phyloP scores from a whole-genome alignment of 2,329 filamentous ascomycete species.

The Aspergillus jensenii region DNA sequence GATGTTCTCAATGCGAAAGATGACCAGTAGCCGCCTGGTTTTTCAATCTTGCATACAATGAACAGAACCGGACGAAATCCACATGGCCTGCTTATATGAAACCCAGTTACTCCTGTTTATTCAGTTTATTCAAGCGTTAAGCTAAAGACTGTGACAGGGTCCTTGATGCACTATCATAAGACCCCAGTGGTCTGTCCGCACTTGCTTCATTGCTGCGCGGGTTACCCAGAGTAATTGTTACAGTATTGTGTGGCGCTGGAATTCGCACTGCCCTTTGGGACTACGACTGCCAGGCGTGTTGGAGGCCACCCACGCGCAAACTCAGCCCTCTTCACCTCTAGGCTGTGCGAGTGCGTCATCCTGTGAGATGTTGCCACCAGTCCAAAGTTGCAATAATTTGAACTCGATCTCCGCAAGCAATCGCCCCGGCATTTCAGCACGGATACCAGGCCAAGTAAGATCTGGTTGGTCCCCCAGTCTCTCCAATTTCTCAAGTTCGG shows the following conservation, averaged over 20 bases:
- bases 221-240: background rate
- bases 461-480: conserved; percentile 25
- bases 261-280: background rate
- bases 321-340: background rate
- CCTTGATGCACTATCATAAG: background rate
- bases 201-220: background rate
- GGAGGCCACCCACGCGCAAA: background rate
- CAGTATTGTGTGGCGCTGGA: background rate
- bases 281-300: background rate
- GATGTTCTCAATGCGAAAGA: conserved; percentile 45
- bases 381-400: conserved; percentile 34
- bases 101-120: background rate
- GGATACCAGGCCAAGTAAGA: conserved; percentile 33
- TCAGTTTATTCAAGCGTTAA: background rate
- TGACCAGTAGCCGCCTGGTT: conserved; percentile 19
- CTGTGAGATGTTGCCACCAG: conserved; percentile 19
- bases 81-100: background rate
- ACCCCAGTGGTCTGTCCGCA: background rate
- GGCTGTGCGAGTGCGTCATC: conserved; percentile 3
- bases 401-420: conserved; percentile 33
- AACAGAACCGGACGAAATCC: background rate
- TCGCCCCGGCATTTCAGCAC: conserved; percentile 27
- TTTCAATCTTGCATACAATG: background rate
- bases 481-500: conserved; percentile 27
- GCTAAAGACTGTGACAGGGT: background rate